phyloP scores from a whole-genome alignment of 139 green algal species.

The Micractinium sp. region DNA sequence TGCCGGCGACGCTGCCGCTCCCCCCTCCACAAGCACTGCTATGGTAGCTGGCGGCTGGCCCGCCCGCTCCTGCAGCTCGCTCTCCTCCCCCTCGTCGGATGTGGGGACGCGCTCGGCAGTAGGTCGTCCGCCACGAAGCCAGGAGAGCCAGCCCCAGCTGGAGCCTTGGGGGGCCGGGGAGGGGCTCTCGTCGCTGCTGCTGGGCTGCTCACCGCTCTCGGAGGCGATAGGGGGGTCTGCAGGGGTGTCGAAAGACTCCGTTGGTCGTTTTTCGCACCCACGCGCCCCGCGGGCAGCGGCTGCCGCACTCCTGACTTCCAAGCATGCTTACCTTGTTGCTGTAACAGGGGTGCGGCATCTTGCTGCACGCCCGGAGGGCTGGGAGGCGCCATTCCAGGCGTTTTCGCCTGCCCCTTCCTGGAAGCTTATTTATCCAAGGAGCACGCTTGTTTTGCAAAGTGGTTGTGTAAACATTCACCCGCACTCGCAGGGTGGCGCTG shows the following conservation, averaged over 20 bases:
- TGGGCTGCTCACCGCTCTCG: too few relatives aligned
- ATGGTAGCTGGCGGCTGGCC: background rate
- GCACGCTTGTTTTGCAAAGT: too few relatives aligned
- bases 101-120: background rate
- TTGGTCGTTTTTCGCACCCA: too few relatives aligned
- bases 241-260: too few relatives aligned
- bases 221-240: too few relatives aligned
- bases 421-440: too few relatives aligned
- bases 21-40: slow-evolving; percentile 17
- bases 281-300: too few relatives aligned
- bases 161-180: too few relatives aligned
- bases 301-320: background rate
- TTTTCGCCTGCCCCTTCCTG: too few relatives aligned
- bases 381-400: too few relatives aligned
- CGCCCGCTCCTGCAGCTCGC: slow-evolving; percentile 11
- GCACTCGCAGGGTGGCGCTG: too few relatives aligned
- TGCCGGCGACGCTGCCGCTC: background rate
- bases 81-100: background rate
- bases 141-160: background rate
- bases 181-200: background rate
- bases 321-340: background rate
- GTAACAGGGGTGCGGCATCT: background rate
- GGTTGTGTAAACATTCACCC: too few relatives aligned
- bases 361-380: background rate
- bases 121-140: background rate